Evolutionary conservation across 1,139 yeast genomes (phyloP).

Genomic region (Geotrichum candidum): DNA sequence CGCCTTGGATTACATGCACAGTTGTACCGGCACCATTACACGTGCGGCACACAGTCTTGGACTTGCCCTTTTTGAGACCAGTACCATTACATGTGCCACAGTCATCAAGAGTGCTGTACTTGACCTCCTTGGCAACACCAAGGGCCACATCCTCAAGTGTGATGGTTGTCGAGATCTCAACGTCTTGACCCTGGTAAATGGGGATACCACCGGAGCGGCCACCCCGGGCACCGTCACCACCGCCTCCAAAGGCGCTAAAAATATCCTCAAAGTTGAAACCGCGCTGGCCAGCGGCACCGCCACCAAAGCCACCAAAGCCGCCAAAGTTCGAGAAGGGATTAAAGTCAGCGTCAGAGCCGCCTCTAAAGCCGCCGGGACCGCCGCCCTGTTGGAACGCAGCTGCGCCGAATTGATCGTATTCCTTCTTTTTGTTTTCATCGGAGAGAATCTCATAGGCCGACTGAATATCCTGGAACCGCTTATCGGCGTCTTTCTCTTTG

Average conservation of each 20-base stretch:
- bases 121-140: conserved; percentile 61
- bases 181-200: conserved; percentile 83
- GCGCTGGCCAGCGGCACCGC: conserved; percentile 32
- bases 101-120: conserved; percentile 67
- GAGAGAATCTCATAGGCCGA: conserved; percentile 89
- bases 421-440: conserved; percentile 80
- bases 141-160: conserved; percentile 82
- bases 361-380: conserved; percentile 28
- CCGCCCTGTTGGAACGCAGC: conserved; percentile 62
- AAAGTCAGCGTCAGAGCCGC: conserved; percentile 36
- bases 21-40: conserved; percentile 95
- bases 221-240: conserved; percentile 26
- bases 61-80: conserved; percentile 74
- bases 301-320: conserved; percentile 52
- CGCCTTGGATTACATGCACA: conserved; percentile 80
- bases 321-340: conserved; percentile 35
- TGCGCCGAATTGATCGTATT: conserved; percentile 88
- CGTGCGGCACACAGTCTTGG: conserved; percentile 70
- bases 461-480: conserved; percentile 85
- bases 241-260: conserved; percentile 65
- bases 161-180: conserved; percentile 70
- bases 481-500: conserved; percentile 83
- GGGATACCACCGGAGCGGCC: conserved; percentile 40
- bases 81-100: conserved; percentile 79
- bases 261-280: conserved; percentile 76